Conservation (phyloP, 2,329 filamentous ascomycete genomes). For the Graphium sp. region DNA sequence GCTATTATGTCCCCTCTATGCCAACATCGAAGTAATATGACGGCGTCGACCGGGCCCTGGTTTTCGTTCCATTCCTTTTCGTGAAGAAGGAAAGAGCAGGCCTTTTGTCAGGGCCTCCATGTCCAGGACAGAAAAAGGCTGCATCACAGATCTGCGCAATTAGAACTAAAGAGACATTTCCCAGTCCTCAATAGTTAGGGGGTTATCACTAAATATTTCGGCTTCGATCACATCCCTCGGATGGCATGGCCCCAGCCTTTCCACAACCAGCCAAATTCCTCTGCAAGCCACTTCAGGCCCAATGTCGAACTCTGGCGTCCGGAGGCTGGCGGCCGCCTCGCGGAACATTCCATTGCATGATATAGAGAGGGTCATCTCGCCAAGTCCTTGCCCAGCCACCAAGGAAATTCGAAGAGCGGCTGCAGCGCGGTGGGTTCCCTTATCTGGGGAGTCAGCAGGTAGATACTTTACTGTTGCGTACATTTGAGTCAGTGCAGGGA, state of each 20-base stretch:
- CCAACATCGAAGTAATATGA: no score
- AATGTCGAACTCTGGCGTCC: constrained; percentile 60
- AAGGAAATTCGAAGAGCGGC: constrained; percentile 51
- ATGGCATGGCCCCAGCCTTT: constrained; percentile 48
- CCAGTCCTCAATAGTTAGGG: constrained; percentile 25
- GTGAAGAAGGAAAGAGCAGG: no score
- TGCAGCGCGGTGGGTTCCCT: constrained; percentile 20
- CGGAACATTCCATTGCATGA: constrained; percentile 61
- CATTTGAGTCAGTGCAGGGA: no score
- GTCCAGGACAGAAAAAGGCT: no score
- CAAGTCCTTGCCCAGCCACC: constrained; percentile 55
- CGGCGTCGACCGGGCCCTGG: no score
- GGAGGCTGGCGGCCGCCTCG: constrained; percentile 47
- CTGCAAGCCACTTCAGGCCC: constrained; percentile 38
- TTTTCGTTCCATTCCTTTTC: no score
- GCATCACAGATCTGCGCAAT: no score
- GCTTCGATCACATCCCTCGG: constrained; percentile 27
- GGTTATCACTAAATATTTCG: constrained; percentile 32
- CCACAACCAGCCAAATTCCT: constrained; percentile 64
- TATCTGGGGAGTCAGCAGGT: constrained; percentile 4
- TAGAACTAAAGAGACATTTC: constrained; percentile 14
- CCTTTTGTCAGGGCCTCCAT: no score
- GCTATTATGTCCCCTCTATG: no score
- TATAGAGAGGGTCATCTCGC: constrained; percentile 44
- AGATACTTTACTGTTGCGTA: constrained; percentile 10